Base-by-base conservation (phyloP, 169 alveolate genomes). In the Eimeria necatrix region DNA sequence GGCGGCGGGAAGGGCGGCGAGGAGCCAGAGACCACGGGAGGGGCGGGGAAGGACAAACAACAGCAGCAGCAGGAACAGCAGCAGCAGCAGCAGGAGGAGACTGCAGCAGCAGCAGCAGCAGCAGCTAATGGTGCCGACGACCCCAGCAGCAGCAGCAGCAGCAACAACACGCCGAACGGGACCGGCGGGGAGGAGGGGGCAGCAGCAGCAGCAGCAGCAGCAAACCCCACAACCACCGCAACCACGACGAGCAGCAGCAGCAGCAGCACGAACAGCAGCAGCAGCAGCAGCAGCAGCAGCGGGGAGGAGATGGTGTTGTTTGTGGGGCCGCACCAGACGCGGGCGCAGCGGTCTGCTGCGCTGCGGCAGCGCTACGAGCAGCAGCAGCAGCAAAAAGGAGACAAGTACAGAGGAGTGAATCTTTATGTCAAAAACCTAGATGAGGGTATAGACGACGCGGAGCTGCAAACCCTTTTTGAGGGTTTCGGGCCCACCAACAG, bases 381-480 rank as follows among this genome's bases (percentile, higher is more conserved):
- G 89, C 95, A 92, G 56, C 80, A 60, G 68, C 94, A 83, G 91
- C 98, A 96, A 60, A 95, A 86, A 56, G 95, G 96, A 64, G 97
- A 96, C 89, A 95, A 97, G 52, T 97, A 96, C 91, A 96, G 95
- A 93, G 99, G 99, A 16, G 99, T 98, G 53, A 98, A 98, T 95
- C 96, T 98, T 61, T 98, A 98, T 96, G 97, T 98, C 91, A 98
- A 98, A 97, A 98, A 98, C 96, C 96, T 98, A 96, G 99, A 97
- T 53, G 99, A 98, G 89, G 80, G 97, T 56, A 96, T 98, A 48
- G 98, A 97, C 93, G 99, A 98, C 94, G 98, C 94, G 86, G 97
- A 96, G 56, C 96, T 98, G 94, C 97, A 98, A 41, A 97, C 96
- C 59, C 95, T 98, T 70, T 98, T 98, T 93, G 98, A 97, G 91